Evolutionary conservation across 306 rosid species (phyloP), one percentile per base, ranked within the genome.

Genomic region (Vigna radiata): DNA sequence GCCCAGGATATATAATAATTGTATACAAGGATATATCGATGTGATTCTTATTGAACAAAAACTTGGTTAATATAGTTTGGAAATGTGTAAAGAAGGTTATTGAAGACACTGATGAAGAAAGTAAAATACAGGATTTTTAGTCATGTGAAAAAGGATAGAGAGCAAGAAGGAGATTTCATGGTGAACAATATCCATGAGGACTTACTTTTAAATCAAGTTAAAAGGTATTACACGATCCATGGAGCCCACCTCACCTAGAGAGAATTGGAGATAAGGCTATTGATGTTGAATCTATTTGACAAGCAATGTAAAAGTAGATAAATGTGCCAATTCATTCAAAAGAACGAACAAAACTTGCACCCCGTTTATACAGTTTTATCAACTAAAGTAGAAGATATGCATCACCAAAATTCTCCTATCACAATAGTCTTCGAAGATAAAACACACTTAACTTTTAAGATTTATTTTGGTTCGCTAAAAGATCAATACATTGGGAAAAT

Each of bases 401-500:
- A 29, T 63, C 49, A 58, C 43, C 66, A 72, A 55, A 18, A 14
- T 36, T 27, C 12, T 43, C 5, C 41, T 59, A 10, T 21, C 36
- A 19, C 0, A 53, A 54, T 19, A 56, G 5, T 7, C 18, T 27
- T 59, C 14, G 43, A 48, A 50, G 48, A 70, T 67, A 43, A 62
- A 76, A 52, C n/a, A 58, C 14, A 41, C 31, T 70, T 44, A 62
- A 19, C 7, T 18, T 36, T 64, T 47, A 25, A 25, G 11, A 19
- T 10, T 15, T 43, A 9, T 47, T 21, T 62, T 33, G 13, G 68
- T 62, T 62, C 4, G 0, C 39, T 63, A 19, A 71, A 70, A 77
- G 67, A 77, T 65, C 23, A 59, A 65, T 27, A 27, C 1, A 49
- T 47, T 25, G 29, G 8, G 48, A 55, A 58, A 77, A 8, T 31